phyloP scores from a whole-genome alignment of 129 eudicot genomes.

The Deinandra increscens region DNA sequence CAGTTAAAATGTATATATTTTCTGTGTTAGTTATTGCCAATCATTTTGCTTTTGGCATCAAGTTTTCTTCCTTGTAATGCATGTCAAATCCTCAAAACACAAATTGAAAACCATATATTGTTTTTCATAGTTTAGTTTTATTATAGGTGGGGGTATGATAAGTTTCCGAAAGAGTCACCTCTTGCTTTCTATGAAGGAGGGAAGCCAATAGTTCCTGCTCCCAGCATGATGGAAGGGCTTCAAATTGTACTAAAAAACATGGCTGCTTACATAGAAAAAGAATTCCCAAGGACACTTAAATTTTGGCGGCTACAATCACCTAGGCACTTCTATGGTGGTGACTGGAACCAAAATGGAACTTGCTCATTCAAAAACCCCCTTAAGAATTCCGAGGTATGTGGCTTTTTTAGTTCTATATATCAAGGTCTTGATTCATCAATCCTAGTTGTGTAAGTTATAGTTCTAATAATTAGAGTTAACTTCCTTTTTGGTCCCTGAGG shows the following conservation, averaged over 20 bases:
- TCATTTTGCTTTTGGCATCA: background rate
- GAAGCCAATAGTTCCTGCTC: slow-evolving; percentile 64
- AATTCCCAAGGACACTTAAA: slow-evolving; percentile 55
- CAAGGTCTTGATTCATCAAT: no score
- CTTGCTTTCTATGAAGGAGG: slow-evolving; percentile 76
- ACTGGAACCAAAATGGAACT: slow-evolving; percentile 98
- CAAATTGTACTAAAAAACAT: slow-evolving; percentile 62
- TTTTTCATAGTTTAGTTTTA: background rate
- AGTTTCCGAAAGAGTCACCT: slow-evolving; percentile 78
- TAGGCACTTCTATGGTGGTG: slow-evolving; percentile 88
- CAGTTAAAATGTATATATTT: background rate
- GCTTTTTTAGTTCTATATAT: background rate
- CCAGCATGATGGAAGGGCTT: slow-evolving; percentile 66
- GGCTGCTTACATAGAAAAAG: slow-evolving; percentile 61
- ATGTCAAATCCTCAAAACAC: background rate
- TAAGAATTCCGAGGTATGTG: slow-evolving; percentile 60
- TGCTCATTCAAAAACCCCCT: slow-evolving; percentile 80
- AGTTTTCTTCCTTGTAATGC: background rate
- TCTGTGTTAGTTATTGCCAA: background rate
- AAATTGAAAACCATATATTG: background rate
- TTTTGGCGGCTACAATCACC: slow-evolving; percentile 97
- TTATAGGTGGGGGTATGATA: slow-evolving; percentile 84
- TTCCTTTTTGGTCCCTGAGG: no score
- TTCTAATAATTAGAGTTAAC: no score
- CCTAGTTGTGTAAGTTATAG: no score